Evolutionary conservation across 441 rosid species (phyloP).

Genomic region (Flueggea neowawraea): DNA sequence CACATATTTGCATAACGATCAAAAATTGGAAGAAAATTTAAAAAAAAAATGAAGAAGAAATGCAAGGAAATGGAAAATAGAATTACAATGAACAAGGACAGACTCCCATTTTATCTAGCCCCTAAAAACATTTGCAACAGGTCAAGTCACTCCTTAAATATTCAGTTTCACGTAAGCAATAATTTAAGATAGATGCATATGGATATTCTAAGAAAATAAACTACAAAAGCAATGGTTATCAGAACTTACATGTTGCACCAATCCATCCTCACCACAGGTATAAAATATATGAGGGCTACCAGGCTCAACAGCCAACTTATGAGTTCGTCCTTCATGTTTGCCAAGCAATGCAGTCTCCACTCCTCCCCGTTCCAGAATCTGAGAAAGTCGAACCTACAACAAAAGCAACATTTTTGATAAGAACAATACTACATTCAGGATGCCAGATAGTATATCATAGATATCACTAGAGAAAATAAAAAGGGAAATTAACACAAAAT

Average conservation of each 20-base stretch:
- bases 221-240: background rate
- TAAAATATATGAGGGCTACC: constrained; percentile 85
- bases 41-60: no score
- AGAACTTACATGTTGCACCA: constrained; percentile 79
- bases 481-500: no score
- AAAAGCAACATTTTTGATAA: background rate
- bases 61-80: background rate
- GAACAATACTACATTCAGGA: background rate
- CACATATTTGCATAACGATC: no score
- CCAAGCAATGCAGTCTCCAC: constrained; percentile 60
- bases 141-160: no score
- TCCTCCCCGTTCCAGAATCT: constrained; percentile 53
- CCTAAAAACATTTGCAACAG: no score
- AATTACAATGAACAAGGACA: no score
- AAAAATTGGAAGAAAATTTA: no score
- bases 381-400: constrained; percentile 73
- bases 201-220: constrained; percentile 10
- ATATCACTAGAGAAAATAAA: no score
- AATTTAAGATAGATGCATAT: background rate
- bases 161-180: no score
- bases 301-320: constrained; percentile 86
- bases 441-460: no score
- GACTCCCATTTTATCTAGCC: no score
- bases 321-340: constrained; percentile 64
- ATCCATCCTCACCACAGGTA: constrained; percentile 92